These are phyloP conservation scores for Macaranga tanarius DNA, from an alignment of 441 rosid species.

Conservation along the genomic window DNA sequence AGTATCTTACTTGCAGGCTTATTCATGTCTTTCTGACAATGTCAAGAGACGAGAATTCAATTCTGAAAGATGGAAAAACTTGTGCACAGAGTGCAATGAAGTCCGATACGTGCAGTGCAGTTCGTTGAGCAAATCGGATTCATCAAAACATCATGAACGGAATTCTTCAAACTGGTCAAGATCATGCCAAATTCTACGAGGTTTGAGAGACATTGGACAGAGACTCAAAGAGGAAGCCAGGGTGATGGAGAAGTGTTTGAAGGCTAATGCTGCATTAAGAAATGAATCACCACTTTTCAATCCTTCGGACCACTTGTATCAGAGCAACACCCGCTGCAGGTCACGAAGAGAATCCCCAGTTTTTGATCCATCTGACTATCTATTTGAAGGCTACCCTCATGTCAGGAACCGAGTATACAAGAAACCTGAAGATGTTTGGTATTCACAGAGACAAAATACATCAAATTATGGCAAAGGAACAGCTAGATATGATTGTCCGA, in stretches of 20 bases:
- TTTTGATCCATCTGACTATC: constrained; percentile 66
- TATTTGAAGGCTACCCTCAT: constrained; percentile 72
- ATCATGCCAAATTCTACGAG: constrained; percentile 20
- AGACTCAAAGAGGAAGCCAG: constrained; percentile 75
- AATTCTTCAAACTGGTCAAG: constrained; percentile 31
- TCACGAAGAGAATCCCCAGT: constrained; percentile 54
- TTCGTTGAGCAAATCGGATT: neutral
- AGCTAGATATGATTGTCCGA: constrained; percentile 36
- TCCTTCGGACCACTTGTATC: constrained; percentile 28
- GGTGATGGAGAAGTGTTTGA: constrained; percentile 72
- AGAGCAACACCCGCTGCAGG: constrained; percentile 21
- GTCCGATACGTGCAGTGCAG: constrained; percentile 11
- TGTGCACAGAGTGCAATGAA: constrained; percentile 55
- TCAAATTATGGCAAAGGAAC: constrained; percentile 23
- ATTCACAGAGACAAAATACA: constrained; percentile 16
- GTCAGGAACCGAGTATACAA: constrained; percentile 41
- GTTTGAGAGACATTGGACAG: constrained; percentile 47
- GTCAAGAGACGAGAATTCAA: constrained; percentile 58
- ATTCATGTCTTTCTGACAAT: constrained; percentile 57
- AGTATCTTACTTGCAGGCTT: constrained; percentile 50
- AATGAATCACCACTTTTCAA: constrained; percentile 33
- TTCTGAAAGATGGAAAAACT: constrained; percentile 47
- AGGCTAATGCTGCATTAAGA: constrained; percentile 40
- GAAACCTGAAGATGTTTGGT: constrained; percentile 31
- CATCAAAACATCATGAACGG: constrained; percentile 20